Base-by-base conservation (phyloP, 108 stramenopile species). In the Chaetoceros muelleri region DNA sequence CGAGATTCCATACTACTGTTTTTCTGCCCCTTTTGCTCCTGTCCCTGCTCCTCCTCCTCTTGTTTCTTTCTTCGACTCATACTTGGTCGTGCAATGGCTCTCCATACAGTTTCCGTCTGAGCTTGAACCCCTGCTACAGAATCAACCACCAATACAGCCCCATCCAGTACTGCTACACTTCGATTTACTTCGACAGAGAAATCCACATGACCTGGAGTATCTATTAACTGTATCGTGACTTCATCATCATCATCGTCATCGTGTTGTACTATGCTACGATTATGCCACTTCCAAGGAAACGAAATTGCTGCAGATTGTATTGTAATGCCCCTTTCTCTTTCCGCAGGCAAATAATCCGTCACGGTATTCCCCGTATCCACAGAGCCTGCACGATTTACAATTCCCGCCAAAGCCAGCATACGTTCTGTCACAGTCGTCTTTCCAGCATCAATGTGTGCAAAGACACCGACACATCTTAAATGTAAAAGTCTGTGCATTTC, bases 381-480 rank as follows among this genome's bases (percentile, higher is more conserved):
- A 51, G 69, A 75, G 2, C 99, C 99, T 28, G 80, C 62, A 47
- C 62, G 59, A 7, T 58, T 34, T 0, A 92, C 90, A 10, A 93
- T 69, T 16, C 96, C 97, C 16, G 95, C 78, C 46, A 96, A 57
- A 30, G 87, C 94, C 46, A 99, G 78, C 88, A 99, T 97, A 13
- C 94, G 90, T 66, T 99, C 99, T 2, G 96, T 99, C 18, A 96
- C 87, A 19, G 99, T 99, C n/a, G 99, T 99, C 66, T 98, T 99
- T 24, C 99, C 99, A 1, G 99, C 97, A 70, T 99, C 99, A 49
- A 99, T 96, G 69, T 99, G 99, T 0, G 99, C 99, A 25, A 99
- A 80, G 56, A 98, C 84, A 2, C 96, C 99, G 7, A 98, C 82
- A 65, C 85, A 87, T 44, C 87, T 87, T 1, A 94, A 46, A 54